Evolutionary conservation across 2,329 filamentous ascomycete species (phyloP).

Genomic region (Fusarium fujikuroi): DNA sequence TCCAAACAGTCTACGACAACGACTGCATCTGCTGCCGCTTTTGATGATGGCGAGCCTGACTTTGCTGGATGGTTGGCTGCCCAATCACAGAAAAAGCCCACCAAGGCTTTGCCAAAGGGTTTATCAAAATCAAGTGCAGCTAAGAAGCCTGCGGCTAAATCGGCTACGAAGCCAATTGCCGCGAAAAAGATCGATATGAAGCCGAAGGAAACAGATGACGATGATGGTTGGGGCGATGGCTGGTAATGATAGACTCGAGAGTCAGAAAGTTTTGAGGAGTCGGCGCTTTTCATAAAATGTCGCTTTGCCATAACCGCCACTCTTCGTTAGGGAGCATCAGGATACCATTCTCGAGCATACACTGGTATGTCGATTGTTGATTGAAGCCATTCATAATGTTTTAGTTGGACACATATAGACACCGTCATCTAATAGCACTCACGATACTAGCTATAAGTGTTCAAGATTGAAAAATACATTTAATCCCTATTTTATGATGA

Average conservation of each 20-base stretch:
- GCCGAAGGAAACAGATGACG: slow-evolving; percentile 68
- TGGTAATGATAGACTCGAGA: slow-evolving; percentile 57
- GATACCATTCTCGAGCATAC: slow-evolving; percentile 32
- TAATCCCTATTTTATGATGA: neutral
- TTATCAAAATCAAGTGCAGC: slow-evolving; percentile 68
- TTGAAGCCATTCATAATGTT: slow-evolving; percentile 16
- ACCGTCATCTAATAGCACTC: neutral
- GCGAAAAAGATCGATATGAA: slow-evolving; percentile 77
- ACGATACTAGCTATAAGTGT: neutral
- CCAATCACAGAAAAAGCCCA: slow-evolving; percentile 78
- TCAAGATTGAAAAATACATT: neutral
- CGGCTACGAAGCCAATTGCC: slow-evolving; percentile 55
- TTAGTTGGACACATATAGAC: neutral
- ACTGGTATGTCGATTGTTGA: slow-evolving; percentile 24
- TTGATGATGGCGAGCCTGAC: slow-evolving; percentile 90
- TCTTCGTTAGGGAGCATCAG: slow-evolving; percentile 15
- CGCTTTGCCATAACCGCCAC: slow-evolving; percentile 5
- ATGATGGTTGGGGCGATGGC: slow-evolving; percentile 74
- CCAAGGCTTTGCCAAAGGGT: slow-evolving; percentile 84
- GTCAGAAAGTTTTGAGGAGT: neutral
- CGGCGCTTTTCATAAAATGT: neutral
- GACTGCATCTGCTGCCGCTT: slow-evolving; percentile 60
- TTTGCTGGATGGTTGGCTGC: slow-evolving; percentile 96
- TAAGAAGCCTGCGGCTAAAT: slow-evolving; percentile 58
- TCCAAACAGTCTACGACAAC: slow-evolving; percentile 46